Conservation (phyloP, 306 rosid genomes). For the Medicago ruthenica region DNA sequence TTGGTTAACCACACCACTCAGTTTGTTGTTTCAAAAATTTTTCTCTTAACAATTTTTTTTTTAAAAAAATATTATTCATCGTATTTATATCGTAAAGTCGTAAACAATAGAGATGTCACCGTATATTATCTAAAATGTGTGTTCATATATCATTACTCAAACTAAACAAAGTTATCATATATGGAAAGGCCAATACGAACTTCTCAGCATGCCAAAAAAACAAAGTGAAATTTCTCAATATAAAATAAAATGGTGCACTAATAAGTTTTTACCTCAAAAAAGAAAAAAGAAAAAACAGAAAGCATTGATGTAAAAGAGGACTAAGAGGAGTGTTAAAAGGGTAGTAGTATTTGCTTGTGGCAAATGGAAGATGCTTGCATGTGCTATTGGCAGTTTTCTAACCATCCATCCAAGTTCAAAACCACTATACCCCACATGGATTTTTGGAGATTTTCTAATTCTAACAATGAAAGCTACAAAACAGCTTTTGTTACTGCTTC, state of each 20-base stretch:
- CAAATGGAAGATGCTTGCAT: constrained; percentile 62
- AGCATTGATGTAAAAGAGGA: constrained; percentile 5
- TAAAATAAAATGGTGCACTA: not conserved
- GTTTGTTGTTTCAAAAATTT: too few relatives aligned
- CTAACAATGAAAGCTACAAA: constrained; percentile 52
- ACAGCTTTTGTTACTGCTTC: constrained; percentile 35
- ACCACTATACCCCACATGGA: constrained; percentile 60
- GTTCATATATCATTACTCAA: too few relatives aligned
- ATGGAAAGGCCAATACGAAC: not conserved
- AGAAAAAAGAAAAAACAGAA: not conserved
- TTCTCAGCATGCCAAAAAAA: not conserved
- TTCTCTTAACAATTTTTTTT: too few relatives aligned
- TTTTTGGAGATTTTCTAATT: constrained; percentile 43
- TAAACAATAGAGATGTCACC: too few relatives aligned
- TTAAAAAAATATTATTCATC: too few relatives aligned
- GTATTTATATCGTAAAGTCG: too few relatives aligned
- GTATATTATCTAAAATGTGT: too few relatives aligned
- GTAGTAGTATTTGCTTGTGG: constrained; percentile 48
- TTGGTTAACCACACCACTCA: too few relatives aligned
- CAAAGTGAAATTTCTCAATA: not conserved
- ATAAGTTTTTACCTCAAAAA: not conserved
- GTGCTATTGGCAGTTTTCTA: constrained; percentile 54
- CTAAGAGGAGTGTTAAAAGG: constrained; percentile 37
- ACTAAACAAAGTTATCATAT: too few relatives aligned
- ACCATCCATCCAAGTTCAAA: constrained; percentile 48